These are phyloP conservation scores for Trametes gibbosa DNA, from an alignment of 768 basidiomycete genomes.

Conservation along the genomic window DNA sequence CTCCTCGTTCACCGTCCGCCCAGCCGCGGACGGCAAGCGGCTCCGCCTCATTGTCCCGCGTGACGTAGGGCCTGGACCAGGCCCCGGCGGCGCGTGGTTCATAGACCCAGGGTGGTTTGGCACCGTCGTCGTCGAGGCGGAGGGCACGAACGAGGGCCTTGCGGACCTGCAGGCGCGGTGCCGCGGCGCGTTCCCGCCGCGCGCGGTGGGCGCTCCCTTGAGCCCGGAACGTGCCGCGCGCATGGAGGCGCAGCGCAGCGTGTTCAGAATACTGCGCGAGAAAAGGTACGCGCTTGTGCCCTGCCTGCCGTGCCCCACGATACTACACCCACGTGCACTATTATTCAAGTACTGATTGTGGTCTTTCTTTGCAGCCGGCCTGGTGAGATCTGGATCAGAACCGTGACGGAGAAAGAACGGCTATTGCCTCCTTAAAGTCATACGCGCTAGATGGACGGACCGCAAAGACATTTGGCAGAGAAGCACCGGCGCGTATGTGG, in stretches of 20 bases:
- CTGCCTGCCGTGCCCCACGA: not conserved
- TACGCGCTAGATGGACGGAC: not conserved
- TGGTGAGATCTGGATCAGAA: conserved; percentile 68
- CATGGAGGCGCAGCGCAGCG: conserved; percentile 43
- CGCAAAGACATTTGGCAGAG: too few species aligned
- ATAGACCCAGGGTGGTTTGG: conserved; percentile 85
- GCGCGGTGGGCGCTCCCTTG: conserved; percentile 32
- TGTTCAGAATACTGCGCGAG: conserved; percentile 74
- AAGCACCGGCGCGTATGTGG: too few species aligned
- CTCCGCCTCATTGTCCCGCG: conserved; percentile 32
- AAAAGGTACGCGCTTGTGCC: conserved; percentile 55
- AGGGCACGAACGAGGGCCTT: conserved; percentile 84
- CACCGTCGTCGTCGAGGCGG: conserved; percentile 77
- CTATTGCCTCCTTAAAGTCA: conserved; percentile 39
- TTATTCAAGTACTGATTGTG: too few species aligned
- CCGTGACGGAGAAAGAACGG: conserved; percentile 65
- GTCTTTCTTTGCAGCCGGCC: conserved; percentile 49
- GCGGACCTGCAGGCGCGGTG: conserved; percentile 76
- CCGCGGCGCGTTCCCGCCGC: conserved; percentile 64
- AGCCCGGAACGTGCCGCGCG: conserved; percentile 34
- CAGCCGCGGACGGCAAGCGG: conserved; percentile 38
- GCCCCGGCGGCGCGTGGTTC: conserved; percentile 53
- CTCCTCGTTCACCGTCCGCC: conserved; percentile 68
- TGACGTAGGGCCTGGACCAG: conserved; percentile 29
- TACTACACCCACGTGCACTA: too few species aligned